Base-by-base conservation (phyloP, 768 basidiomycete genomes). In the Leucogyrophana mollusca region DNA sequence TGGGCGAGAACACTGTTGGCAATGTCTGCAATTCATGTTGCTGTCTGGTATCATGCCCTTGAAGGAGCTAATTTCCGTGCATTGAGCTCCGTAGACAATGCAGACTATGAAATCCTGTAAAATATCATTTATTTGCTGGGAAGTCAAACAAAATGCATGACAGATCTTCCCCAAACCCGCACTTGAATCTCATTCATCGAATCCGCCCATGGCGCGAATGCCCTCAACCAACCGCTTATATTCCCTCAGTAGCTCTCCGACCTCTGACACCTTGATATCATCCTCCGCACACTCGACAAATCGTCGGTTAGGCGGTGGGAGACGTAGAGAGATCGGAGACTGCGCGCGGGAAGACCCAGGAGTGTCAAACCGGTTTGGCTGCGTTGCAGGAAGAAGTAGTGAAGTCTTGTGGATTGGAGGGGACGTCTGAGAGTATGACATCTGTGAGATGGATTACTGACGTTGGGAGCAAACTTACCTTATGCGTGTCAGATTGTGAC, bases 261-360 rank as follows among this genome's bases (percentile, higher is more conserved):
- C 82, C 54, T 99, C 95, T 0, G 84, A 80, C 20, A 97, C 66
- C 43, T 75, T 77, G 44, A 98, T 64, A 51, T 98, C 95, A 43
- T 85, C 87, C 38, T 81, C 77, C 0, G 77, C 70, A 52, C 85
- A 84, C 40, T 87, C 79, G 45, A 91, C 50, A 61, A 94, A 93
- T 9, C 85, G 78, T 37, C 74, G 69, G 35, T 79, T 82, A 0
- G 87, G 90, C 9, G 82, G 83, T 0, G 78, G 70, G 2, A 87
- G 62, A 11, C 71, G 70, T 21, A 78, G 45, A 2, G 69, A 52
- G 3, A 71, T 58, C 8, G 72, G 73, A 2, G 69, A 73, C 7
- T 62, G 61, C 11, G 64, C 65, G 3, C 67, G 72, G 33, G 67
- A 75, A 44, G 67, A 72, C 16, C 58, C 43, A 4, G 73, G 69